Percentiles rank a stretch among this genome's conserved stretches.
Conservation (phyloP, 805 yeast species). For the Barnettozyma wickerhamii region DNA sequence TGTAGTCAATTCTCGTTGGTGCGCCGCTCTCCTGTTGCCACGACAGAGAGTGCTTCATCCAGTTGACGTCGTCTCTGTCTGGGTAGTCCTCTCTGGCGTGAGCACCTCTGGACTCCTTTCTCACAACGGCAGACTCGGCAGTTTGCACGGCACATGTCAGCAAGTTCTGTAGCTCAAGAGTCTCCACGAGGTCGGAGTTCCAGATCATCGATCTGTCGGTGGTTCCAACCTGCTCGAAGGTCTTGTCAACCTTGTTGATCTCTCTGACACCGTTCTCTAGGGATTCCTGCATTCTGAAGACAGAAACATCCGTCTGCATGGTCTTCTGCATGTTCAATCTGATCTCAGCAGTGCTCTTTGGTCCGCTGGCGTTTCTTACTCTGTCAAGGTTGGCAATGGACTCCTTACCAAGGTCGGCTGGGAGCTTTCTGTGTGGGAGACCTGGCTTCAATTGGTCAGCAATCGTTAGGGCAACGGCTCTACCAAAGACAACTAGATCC, state of each 20-base stretch:
- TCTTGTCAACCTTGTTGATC: conserved; percentile 69
- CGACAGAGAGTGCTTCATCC: conserved; percentile 97
- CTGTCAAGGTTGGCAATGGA: conserved; percentile 88
- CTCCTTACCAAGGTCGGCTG: conserved; percentile 85
- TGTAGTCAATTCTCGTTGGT: conserved; percentile 71
- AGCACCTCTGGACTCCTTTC: conserved; percentile 98
- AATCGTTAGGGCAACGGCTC: conserved; percentile 95
- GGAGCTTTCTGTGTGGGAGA: conserved; percentile 74
- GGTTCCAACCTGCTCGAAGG: conserved; percentile 73
- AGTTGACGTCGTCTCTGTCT: conserved; percentile 89
- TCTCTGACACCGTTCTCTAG: conserved; percentile 87
- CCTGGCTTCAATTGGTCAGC: conserved; percentile 84
- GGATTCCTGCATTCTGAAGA: conserved; percentile 89
- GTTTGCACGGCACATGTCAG: conserved; percentile 97
- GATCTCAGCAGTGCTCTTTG: conserved; percentile 78
- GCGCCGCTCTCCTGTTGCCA: conserved; percentile 79
- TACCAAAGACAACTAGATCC: conserved; percentile 96
- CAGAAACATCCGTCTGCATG: conserved; percentile 97
- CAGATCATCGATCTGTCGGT: conserved; percentile 97
- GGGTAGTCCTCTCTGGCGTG: conserved; percentile 99
- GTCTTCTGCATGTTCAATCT: conserved; percentile 91
- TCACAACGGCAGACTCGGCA: conserved; percentile 88
- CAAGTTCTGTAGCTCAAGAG: conserved; percentile 93
- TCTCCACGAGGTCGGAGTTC: conserved; percentile 96
- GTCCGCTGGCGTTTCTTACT: conserved; percentile 81